Evolutionary conservation across 352 stramenopile genomes (phyloP), one percentile per base, ranked within the genome.

Genomic region (Phytophthora sp.): DNA sequence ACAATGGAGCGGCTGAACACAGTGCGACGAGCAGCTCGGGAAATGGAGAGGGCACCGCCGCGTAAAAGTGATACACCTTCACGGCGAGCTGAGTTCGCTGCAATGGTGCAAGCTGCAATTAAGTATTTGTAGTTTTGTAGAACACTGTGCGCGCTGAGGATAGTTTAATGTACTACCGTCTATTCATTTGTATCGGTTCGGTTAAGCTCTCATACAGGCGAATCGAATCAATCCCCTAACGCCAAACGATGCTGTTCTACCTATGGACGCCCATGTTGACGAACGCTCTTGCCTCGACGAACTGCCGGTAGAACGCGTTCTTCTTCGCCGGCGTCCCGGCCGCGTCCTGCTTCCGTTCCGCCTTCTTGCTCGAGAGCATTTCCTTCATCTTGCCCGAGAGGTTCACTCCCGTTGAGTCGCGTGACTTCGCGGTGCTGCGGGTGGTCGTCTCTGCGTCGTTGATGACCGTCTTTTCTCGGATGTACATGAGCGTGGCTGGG

Each of bases 401-500:
- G 11, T 45, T 66, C 4, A 47, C 27, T 1, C 44, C 15, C 29
- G 30, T 55, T 20, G 62, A 69, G 36, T 64, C 36, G 21, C 53
- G 54, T 7, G 45, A 5, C 8, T 42, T 23, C 12, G 7, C 8
- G 18, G 15, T 6, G 18, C 5, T 49, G 16, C 6, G 26, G 18
- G 44, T 54, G 11, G 39, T 46, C 9, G 20, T 46, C 18, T 27
- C 20, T 46, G 39, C 18, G 39, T 46, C 16, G 39, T 5, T 26
- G 39, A 18, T 16, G 13, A 27, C 21, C 18, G 33, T 69, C 26
- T 56, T 70, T 15, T 70, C 53, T 35, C 46, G 54, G 30, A 65
- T 39, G 54, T 58, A 53, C 53, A 59, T 63, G 52, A 69, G 35
- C 7, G 53, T 69, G 3, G 53, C 24, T 12, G 52, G 55, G 26